These are phyloP conservation scores for Pseudotsuga menziesii DNA, from an alignment of 75 land plant species.

Conservation along the genomic window DNA sequence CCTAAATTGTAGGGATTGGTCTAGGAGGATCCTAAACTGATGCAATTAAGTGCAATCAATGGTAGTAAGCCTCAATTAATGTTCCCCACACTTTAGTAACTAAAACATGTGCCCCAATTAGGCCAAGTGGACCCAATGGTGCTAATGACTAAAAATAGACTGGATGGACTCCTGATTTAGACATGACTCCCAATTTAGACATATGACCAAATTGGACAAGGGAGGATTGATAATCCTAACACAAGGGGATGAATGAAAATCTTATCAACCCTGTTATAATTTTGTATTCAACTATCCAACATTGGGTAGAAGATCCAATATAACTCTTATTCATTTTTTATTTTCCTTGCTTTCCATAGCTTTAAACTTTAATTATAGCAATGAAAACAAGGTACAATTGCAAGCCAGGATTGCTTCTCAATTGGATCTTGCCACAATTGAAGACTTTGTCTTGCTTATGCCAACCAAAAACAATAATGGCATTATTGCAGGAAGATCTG, in stretches of 20 bases:
- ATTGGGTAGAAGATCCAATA: conserved; percentile 25
- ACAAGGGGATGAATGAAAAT: conserved; percentile 91
- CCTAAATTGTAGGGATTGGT: too few relatives aligned
- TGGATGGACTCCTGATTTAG: too few relatives aligned
- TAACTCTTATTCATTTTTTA: conserved; percentile 63
- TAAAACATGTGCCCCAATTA: too few relatives aligned
- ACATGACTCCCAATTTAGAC: too few relatives aligned
- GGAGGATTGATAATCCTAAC: too few relatives aligned
- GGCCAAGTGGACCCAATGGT: too few relatives aligned
- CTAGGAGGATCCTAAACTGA: too few relatives aligned
- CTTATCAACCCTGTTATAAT: conserved; percentile 62
- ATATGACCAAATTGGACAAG: too few relatives aligned
- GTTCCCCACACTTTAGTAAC: too few relatives aligned
- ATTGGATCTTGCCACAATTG: conserved; percentile 50
- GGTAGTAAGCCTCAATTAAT: too few relatives aligned
- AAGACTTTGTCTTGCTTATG: conserved; percentile 52
- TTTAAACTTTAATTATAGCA: conserved; percentile 25
- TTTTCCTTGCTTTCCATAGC: conserved; percentile 56
- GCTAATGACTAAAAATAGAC: too few relatives aligned
- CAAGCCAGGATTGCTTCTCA: conserved; percentile 52
- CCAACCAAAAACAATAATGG: not conserved
- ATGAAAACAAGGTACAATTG: conserved; percentile 32
- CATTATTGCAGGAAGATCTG: conserved; percentile 19
- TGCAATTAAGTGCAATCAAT: too few relatives aligned
- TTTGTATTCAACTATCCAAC: conserved; percentile 65